These are phyloP conservation scores for Poteriospumella lacustris DNA, from an alignment of 108 stramenopile genomes.

Conservation along the genomic window DNA sequence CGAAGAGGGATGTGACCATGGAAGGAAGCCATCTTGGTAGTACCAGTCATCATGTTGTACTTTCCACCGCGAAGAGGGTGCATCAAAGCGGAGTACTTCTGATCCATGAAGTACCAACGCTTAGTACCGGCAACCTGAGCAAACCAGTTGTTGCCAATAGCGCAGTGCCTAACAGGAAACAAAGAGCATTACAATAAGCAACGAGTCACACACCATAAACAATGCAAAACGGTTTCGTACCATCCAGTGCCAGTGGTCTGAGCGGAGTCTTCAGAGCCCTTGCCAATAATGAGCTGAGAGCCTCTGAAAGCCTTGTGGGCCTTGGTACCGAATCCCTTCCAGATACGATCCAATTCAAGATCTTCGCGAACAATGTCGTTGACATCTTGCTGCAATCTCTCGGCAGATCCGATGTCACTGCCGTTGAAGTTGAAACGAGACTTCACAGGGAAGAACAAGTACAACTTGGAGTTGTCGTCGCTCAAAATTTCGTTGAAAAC, in stretches of 20 bases:
- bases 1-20: not conserved
- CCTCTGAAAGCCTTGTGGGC: not conserved
- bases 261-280: slow-evolving; percentile 1
- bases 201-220: no score
- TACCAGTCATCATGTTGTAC: slow-evolving; percentile 14
- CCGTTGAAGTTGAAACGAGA: slow-evolving; percentile 25
- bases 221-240: no score
- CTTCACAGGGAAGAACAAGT: slow-evolving; percentile 30
- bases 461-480: not conserved
- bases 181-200: no score
- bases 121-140: slow-evolving; percentile 15
- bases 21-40: not conserved
- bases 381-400: not conserved
- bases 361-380: slow-evolving; percentile 5
- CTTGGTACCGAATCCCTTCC: slow-evolving; percentile 14
- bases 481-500: not conserved
- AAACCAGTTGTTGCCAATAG: slow-evolving; percentile 25
- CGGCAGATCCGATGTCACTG: not conserved
- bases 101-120: slow-evolving; percentile 31
- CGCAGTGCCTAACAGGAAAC: no score
- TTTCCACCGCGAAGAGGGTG: not conserved
- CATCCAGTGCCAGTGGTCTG: slow-evolving; percentile 20
- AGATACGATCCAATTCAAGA: slow-evolving; percentile 16
- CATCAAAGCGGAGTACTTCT: slow-evolving; percentile 23
- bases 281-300: slow-evolving; percentile 16